A percentile compares a stretch with the other conserved stretches of the same genome.
These are phyloP conservation scores for Auricularia cornea DNA, from an alignment of 768 basidiomycete species.

Conservation along the genomic window DNA sequence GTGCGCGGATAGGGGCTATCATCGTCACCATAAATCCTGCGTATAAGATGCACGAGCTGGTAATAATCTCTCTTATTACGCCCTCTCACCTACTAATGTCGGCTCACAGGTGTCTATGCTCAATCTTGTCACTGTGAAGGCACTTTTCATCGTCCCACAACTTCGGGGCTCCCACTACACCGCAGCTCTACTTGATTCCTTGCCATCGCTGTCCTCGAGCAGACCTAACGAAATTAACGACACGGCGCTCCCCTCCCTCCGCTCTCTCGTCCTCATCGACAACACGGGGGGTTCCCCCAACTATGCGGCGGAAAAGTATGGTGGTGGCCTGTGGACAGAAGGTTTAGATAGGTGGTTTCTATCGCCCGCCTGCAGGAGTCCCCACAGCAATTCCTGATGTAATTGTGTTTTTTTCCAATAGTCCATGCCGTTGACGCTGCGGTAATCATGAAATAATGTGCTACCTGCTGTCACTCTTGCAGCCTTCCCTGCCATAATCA, in stretches of 20 bases:
- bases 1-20: slow-evolving; percentile 76
- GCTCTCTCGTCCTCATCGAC: slow-evolving; percentile 59
- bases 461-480: too few species aligned
- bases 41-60: slow-evolving; percentile 63
- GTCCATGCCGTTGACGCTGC: too few species aligned
- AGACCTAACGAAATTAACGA: slow-evolving; percentile 50
- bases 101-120: slow-evolving; percentile 46
- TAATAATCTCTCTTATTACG: slow-evolving; percentile 26
- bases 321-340: too few species aligned
- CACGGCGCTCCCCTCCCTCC: slow-evolving; percentile 49
- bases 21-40: slow-evolving; percentile 79
- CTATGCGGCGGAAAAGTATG: slow-evolving; percentile 33
- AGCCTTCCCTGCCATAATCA: too few species aligned
- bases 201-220: slow-evolving; percentile 46
- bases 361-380: too few species aligned
- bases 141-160: slow-evolving; percentile 64
- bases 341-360: too few species aligned
- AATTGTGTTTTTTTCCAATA: too few species aligned
- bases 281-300: slow-evolving; percentile 38
- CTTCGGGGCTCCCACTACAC: slow-evolving; percentile 60
- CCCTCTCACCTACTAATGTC: background rate
- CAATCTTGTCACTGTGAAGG: slow-evolving; percentile 54
- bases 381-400: too few species aligned
- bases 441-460: too few species aligned
- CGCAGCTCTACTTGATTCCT: slow-evolving; percentile 45